Conservation (phyloP, 2,329 filamentous ascomycete genomes). For the Zasmidium citrigriseum region DNA sequence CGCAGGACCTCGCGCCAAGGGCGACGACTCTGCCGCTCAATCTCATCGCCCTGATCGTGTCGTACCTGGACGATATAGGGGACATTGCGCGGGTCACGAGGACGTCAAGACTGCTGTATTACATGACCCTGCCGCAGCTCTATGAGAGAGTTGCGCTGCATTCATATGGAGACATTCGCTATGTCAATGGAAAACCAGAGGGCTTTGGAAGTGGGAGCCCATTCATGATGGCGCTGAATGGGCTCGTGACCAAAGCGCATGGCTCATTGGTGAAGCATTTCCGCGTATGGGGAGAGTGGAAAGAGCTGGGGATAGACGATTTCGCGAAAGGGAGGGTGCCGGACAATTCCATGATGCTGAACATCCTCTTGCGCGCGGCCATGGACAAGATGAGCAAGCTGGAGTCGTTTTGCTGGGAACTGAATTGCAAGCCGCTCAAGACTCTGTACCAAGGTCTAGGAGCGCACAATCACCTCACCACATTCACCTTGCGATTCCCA, state of each 20-base stretch:
- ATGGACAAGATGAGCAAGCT: conserved; percentile 61
- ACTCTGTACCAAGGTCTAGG: conserved; percentile 60
- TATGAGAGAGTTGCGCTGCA: conserved; percentile 59
- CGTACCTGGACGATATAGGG: conserved; percentile 57
- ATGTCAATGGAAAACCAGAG: conserved; percentile 58
- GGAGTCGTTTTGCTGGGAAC: conserved; percentile 60
- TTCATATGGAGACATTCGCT: conserved; percentile 61
- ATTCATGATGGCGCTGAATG: conserved; percentile 64
- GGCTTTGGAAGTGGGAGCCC: conserved; percentile 64
- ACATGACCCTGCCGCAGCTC: conserved; percentile 64
- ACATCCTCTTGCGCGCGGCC: conserved; percentile 59
- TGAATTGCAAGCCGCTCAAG: conserved; percentile 61
- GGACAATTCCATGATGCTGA: conserved; percentile 66
- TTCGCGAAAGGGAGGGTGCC: conserved; percentile 61
- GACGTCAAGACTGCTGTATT: conserved; percentile 63
- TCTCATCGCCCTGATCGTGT: conserved; percentile 58
- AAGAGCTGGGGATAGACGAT: conserved; percentile 58
- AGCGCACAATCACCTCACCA: conserved; percentile 51
- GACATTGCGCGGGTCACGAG: conserved; percentile 62
- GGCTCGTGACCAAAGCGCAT: conserved; percentile 58
- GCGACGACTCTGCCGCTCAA: conserved; percentile 54
- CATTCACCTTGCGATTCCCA: conserved; percentile 58
- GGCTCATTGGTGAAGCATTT: conserved; percentile 56
- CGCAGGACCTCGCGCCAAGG: conserved; percentile 10
- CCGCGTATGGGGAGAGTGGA: conserved; percentile 57